These are phyloP conservation scores for Dictyostelium brefeldianum DNA, from an alignment of 78 protist genomes.

Conservation along the genomic window DNA sequence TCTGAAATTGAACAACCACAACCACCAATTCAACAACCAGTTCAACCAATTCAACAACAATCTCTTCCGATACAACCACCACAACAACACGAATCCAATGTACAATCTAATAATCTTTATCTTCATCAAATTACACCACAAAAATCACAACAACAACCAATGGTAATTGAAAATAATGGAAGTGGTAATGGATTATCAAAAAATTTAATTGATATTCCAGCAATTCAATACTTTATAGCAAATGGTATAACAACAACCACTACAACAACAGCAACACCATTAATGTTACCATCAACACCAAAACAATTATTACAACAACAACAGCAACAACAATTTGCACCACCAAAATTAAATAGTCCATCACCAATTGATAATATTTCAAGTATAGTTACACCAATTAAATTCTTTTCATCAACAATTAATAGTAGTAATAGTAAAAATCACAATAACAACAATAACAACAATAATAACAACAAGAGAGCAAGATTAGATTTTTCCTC, in stretches of 20 bases:
- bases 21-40: not conserved
- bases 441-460: not conserved
- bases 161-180: not conserved
- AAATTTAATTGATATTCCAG: not conserved
- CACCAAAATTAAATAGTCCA: slow-evolving; percentile 1
- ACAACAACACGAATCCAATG: too few relatives aligned
- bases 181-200: not conserved
- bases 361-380: not conserved
- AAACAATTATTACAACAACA: not conserved
- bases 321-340: not conserved
- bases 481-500: slow-evolving; percentile 32
- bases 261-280: not conserved
- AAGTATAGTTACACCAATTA: slow-evolving; percentile 63
- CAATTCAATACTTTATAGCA: not conserved
- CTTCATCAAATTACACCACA: not conserved
- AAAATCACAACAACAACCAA: not conserved
- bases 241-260: not conserved
- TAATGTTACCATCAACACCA: slow-evolving; percentile 26
- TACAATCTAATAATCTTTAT: not conserved
- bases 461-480: slow-evolving; percentile 9
- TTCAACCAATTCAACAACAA: not conserved
- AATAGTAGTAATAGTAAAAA: not conserved
- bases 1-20: not conserved
- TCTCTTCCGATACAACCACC: too few relatives aligned
- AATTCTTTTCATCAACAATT: slow-evolving; percentile 10